Conservation (phyloP, 441 rosid genomes). For the Melastoma candidum region DNA sequence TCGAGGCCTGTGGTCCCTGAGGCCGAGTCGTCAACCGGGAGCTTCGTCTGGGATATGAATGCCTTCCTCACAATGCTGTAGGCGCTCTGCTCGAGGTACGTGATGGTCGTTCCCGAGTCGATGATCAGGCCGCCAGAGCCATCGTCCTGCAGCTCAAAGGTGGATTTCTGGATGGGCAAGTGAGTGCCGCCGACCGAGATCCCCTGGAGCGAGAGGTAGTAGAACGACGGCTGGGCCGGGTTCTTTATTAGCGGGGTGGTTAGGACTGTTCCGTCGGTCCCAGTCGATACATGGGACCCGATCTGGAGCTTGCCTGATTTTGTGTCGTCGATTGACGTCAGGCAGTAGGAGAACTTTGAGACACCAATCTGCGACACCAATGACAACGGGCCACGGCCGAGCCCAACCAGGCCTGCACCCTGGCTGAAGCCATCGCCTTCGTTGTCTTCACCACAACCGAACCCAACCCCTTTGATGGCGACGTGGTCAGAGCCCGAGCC, state of each 20-base stretch:
- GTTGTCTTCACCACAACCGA: slow-evolving; percentile 81
- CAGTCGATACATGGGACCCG: slow-evolving; percentile 31
- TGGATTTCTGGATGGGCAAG: slow-evolving; percentile 36
- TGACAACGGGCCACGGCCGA: slow-evolving; percentile 65
- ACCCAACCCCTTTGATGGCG: slow-evolving; percentile 40
- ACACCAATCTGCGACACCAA: slow-evolving; percentile 52
- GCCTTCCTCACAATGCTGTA: slow-evolving; percentile 33
- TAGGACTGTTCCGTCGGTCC: slow-evolving; percentile 11
- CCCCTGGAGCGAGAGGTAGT: slow-evolving; percentile 55
- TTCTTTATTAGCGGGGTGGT: slow-evolving; percentile 39
- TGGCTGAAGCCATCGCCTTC: slow-evolving; percentile 78
- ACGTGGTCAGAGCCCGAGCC: slow-evolving; percentile 14
- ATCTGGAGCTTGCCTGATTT: slow-evolving; percentile 38
- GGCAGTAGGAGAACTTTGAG: slow-evolving; percentile 51
- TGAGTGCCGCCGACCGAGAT: slow-evolving; percentile 43
- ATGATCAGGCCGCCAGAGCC: slow-evolving; percentile 58
- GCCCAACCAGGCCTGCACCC: slow-evolving; percentile 83
- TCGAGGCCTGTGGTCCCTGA: slow-evolving; percentile 48
- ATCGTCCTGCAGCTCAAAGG: slow-evolving; percentile 38
- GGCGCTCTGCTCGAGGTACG: slow-evolving; percentile 39
- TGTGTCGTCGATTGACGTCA: slow-evolving; percentile 36
- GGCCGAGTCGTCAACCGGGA: slow-evolving; percentile 40
- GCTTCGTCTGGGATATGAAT: slow-evolving; percentile 36
- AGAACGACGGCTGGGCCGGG: slow-evolving; percentile 49
- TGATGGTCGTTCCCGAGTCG: slow-evolving; percentile 68